These are phyloP conservation scores for Boletellus ananiceps DNA, from an alignment of 768 basidiomycete species.

Conservation along the genomic window DNA sequence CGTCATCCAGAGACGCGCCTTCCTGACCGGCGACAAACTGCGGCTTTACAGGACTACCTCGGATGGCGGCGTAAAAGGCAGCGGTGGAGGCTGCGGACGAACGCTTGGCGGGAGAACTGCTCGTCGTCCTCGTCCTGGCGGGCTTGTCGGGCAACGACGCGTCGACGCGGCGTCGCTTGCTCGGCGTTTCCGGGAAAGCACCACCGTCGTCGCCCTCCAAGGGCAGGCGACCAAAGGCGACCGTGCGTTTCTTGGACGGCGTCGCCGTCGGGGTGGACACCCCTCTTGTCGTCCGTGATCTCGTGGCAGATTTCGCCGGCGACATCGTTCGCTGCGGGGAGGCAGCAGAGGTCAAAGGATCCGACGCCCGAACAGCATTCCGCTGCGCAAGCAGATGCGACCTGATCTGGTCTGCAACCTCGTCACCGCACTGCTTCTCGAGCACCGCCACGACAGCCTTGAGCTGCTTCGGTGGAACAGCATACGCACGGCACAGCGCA, in stretches of 20 bases:
- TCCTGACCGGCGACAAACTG: background rate
- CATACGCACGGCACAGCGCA: slow-evolving; percentile 14
- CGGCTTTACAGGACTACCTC: slow-evolving; percentile 6
- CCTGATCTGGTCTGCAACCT: slow-evolving; percentile 23
- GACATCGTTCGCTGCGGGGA: slow-evolving; percentile 16
- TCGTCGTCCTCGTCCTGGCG: background rate
- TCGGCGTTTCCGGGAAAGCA: slow-evolving; percentile 38
- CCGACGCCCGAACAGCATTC: background rate
- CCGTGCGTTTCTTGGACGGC: slow-evolving; percentile 32
- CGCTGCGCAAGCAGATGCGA: slow-evolving; percentile 5
- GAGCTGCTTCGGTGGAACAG: slow-evolving; percentile 11
- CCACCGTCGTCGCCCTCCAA: slow-evolving; percentile 20
- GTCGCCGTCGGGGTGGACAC: slow-evolving; percentile 2
- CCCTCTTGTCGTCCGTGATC: slow-evolving; percentile 5
- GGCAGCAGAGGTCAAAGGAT: background rate
- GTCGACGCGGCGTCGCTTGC: slow-evolving; percentile 37
- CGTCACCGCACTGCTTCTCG: slow-evolving; percentile 23
- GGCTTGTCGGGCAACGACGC: slow-evolving; percentile 11
- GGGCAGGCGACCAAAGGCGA: slow-evolving; percentile 13
- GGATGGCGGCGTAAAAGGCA: slow-evolving; percentile 21
- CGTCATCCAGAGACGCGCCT: background rate
- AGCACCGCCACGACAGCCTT: slow-evolving; percentile 18
- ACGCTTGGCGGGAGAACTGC: slow-evolving; percentile 9
- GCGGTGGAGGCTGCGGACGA: background rate
- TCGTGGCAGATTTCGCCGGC: slow-evolving; percentile 17